Evolutionary conservation across 768 basidiomycete species (phyloP), one percentile per base, ranked within the genome.

Genomic region (Kwoniella pini): DNA sequence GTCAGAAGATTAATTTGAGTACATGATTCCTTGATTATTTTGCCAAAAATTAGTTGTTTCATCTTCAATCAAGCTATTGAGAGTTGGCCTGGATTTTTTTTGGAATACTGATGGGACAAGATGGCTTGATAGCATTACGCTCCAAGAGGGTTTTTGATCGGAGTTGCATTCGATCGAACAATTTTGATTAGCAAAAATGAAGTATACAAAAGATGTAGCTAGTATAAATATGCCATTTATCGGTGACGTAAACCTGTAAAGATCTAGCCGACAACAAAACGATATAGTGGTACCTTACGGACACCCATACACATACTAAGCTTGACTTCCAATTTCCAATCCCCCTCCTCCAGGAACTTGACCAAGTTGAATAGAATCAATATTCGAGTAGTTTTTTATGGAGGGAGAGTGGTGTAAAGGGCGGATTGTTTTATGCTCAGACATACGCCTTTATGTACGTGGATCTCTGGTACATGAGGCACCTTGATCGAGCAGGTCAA

Each of bases 381-480:
- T 36, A 36, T 7, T 36, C 33, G 33, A 36, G 33, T 7, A 36
- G 33, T 15, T 36, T 15, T 15, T 36, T 36, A 15, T 36, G 15
- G 15, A 36, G 15, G 21, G 10, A 36, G 19, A 24, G 7, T 12
- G 13, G 4, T 31, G 9, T 13, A 7, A 51, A 22, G 15, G 15
- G 12, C 36, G 13, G 11, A 28, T 60, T 27, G 31, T 6, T 61
- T 13, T 61, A 31, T 39, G 59, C 59, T 61, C 59, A 39, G 27
- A 46, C 33, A 61, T 61, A 61, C 59, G 59, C 59, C 59, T 53
- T 59, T 24, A 30, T 49, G 59, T 54, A 40, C 44, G 42, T 45
- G 11, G 53, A 61, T 53, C 59, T 61, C n/a, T 26, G 19, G 43
- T 51, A 54, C 59, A 40, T 39, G 38, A 53, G 59, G 59, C 59